Conservation (phyloP, 805 yeast species). For the Kuraishia piskuri region DNA sequence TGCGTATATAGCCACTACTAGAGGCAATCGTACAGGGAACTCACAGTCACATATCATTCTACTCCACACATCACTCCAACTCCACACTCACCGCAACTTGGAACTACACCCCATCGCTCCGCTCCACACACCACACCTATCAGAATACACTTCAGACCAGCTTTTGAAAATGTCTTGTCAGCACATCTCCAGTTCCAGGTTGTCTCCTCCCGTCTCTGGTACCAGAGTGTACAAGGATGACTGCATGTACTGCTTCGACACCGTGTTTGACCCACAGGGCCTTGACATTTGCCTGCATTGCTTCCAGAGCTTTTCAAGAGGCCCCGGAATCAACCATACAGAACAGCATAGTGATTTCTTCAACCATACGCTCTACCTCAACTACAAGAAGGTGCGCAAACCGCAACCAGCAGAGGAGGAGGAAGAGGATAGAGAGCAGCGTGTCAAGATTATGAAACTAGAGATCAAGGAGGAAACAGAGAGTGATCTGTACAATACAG, state of each 20-base stretch:
- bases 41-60: no score
- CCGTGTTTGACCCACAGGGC: conserved; percentile 46
- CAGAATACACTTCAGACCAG: not conserved
- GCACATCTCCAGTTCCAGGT: not conserved
- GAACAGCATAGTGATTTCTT: conserved; percentile 41
- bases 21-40: no score
- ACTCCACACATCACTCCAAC: no score
- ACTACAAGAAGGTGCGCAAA: conserved; percentile 44
- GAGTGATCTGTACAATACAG: conserved; percentile 48
- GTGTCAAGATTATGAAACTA: conserved; percentile 48
- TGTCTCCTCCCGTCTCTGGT: conserved; percentile 18
- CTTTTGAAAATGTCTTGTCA: not conserved
- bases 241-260: conserved; percentile 79
- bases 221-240: conserved; percentile 72
- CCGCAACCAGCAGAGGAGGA: conserved; percentile 20
- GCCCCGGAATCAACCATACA: conserved; percentile 39
- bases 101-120: no score
- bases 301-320: conserved; percentile 59
- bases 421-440: conserved; percentile 20
- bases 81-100: no score
- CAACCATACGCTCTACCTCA: conserved; percentile 51
- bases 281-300: conserved; percentile 71
- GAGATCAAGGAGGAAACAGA: conserved; percentile 60
- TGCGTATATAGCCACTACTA: no score
- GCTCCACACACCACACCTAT: not conserved